A percentile compares a stretch with the other conserved stretches of the same genome.
phyloP scores from a whole-genome alignment of 495 filamentous ascomycete genomes.

The Sporormia fimetaria region DNA sequence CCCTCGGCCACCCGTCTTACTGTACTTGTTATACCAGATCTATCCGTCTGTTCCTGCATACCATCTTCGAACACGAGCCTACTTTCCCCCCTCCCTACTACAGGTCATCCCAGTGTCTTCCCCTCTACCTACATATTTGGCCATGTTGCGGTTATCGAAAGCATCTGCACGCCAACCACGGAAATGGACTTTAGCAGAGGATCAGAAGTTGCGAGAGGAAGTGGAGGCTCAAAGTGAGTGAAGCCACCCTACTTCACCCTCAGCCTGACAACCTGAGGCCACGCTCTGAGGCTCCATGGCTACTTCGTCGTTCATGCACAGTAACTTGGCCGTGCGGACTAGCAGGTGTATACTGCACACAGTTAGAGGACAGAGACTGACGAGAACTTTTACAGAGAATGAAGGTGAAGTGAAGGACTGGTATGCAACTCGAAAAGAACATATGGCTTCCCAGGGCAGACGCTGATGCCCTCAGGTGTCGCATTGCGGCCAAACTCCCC shows the following conservation, averaged over 20 bases:
- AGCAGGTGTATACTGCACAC: too few relatives aligned
- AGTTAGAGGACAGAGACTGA: neutral
- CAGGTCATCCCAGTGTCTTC: neutral
- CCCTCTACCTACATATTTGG: neutral
- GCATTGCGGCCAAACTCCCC: slow-evolving; percentile 31
- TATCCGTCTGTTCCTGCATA: too few relatives aligned
- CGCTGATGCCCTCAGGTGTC: slow-evolving; percentile 5
- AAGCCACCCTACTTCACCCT: neutral
- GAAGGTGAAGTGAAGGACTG: slow-evolving; percentile 24
- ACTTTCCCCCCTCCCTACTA: neutral
- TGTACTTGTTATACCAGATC: too few relatives aligned
- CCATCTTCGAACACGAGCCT: too few relatives aligned
- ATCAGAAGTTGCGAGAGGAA: slow-evolving; percentile 21
- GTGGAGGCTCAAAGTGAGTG: slow-evolving; percentile 19
- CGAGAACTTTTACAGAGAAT: slow-evolving; percentile 5
- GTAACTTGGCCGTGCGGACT: too few relatives aligned
- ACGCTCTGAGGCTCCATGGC: neutral
- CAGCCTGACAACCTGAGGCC: neutral
- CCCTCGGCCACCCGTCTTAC: too few relatives aligned
- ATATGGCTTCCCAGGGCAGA: neutral
- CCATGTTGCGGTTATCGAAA: neutral
- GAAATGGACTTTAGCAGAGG: slow-evolving; percentile 22
- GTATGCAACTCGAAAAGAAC: neutral
- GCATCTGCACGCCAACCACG: slow-evolving; percentile 11
- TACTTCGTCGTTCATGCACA: too few relatives aligned